Conservation (phyloP, 2,329 filamentous ascomycete genomes). For the Penicillium sp. region DNA sequence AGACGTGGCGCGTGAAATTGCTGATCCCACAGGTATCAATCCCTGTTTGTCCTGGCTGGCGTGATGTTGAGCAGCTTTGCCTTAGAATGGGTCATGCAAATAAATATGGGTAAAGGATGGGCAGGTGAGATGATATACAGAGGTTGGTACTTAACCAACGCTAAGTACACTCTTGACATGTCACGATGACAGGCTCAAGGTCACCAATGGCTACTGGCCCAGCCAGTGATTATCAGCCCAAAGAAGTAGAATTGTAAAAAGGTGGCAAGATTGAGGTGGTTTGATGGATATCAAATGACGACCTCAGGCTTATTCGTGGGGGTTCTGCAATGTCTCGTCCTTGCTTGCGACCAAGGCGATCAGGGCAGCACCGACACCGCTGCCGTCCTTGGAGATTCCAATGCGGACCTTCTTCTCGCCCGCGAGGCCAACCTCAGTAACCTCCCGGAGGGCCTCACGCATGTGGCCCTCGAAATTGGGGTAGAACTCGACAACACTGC, state of each 20-base stretch:
- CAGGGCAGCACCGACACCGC: constrained; percentile 89
- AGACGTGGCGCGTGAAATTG: not conserved
- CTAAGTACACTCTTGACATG: not conserved
- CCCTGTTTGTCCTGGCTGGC: not conserved
- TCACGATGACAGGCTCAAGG: not conserved
- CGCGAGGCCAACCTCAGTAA: constrained; percentile 73
- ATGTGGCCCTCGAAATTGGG: constrained; percentile 89
- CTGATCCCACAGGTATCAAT: not conserved
- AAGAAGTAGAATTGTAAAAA: not conserved
- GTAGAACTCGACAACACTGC: constrained; percentile 92
- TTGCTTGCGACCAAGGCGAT: constrained; percentile 84
- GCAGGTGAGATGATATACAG: not conserved
- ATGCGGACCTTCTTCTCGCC: constrained; percentile 88
- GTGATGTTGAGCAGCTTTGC: not conserved
- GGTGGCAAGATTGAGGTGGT: not conserved
- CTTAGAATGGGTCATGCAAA: not conserved
- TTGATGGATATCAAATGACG: not conserved
- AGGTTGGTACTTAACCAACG: not conserved
- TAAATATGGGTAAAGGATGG: not conserved
- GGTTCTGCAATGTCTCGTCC: constrained; percentile 18
- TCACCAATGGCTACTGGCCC: constrained; percentile 2
- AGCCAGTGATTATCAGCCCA: not conserved
- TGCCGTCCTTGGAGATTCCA: constrained; percentile 95
- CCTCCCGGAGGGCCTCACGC: constrained; percentile 73
- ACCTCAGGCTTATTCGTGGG: constrained; percentile 11